Evolutionary conservation across 2,329 filamentous ascomycete genomes (phyloP).

Genomic region (Aspergillus awamori): DNA sequence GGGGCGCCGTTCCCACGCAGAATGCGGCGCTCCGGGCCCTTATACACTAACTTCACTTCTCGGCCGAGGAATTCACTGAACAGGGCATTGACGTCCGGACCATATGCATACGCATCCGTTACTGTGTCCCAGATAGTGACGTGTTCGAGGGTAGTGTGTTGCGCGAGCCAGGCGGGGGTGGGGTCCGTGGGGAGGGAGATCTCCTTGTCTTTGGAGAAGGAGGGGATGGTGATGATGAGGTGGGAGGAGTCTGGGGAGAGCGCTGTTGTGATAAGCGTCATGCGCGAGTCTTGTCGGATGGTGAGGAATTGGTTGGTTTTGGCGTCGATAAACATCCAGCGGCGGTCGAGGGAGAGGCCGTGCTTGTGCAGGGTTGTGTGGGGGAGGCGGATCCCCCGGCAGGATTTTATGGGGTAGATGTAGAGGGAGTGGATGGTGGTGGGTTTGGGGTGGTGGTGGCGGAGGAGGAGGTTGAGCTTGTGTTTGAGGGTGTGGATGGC

Average conservation of each 20-base stretch:
- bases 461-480: conserved; percentile 19
- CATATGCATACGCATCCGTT: conserved; percentile 62
- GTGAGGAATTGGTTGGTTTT: conserved; percentile 61
- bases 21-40: conserved; percentile 60
- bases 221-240: conserved; percentile 49
- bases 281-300: conserved; percentile 62
- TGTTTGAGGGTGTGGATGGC: conserved; percentile 20
- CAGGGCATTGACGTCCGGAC: conserved; percentile 52
- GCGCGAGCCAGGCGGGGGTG: conserved; percentile 54
- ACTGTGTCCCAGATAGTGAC: conserved; percentile 63
- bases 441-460: conserved; percentile 20
- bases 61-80: conserved; percentile 61
- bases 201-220: conserved; percentile 38
- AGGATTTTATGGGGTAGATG: conserved; percentile 69
- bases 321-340: conserved; percentile 67
- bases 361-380: conserved; percentile 56
- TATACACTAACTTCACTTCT: conserved; percentile 62
- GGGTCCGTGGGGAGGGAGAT: conserved; percentile 61
- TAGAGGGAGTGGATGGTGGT: conserved; percentile 47
- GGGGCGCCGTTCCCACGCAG: conserved; percentile 60
- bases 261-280: conserved; percentile 64
- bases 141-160: conserved; percentile 53
- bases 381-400: conserved; percentile 61
- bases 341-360: conserved; percentile 64
- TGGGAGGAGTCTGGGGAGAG: conserved; percentile 52